Conservation (phyloP, 768 basidiomycete genomes). For the Suillus variegatus region DNA sequence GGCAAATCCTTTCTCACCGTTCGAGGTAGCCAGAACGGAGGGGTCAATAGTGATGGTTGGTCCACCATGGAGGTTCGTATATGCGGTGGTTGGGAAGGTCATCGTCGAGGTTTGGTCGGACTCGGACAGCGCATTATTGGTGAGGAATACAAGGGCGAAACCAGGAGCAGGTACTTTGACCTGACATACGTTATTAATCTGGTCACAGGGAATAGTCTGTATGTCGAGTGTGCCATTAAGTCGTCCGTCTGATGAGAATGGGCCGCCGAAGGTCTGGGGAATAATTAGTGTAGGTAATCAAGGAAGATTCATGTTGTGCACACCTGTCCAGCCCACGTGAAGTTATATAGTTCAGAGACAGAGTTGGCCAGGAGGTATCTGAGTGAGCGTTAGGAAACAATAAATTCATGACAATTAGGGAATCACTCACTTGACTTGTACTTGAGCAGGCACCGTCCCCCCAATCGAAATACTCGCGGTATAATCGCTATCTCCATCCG, state of each 20-base stretch:
- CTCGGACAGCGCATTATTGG: conserved; percentile 38
- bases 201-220: conserved; percentile 61
- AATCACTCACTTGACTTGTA: conserved; percentile 52
- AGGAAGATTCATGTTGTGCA: conserved; percentile 11
- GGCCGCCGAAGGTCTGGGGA: conserved; percentile 57
- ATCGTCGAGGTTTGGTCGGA: conserved; percentile 33
- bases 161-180: conserved; percentile 70
- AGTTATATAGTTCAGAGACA: conserved; percentile 61
- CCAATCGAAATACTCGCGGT: conserved; percentile 52
- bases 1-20: conserved; percentile 48
- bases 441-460: conserved; percentile 44
- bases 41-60: conserved; percentile 55
- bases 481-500: conserved; percentile 53
- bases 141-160: conserved; percentile 76
- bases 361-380: conserved; percentile 60
- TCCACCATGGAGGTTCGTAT: conserved; percentile 56
- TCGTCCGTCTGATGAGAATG: conserved; percentile 68
- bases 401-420: neutral
- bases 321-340: conserved; percentile 81
- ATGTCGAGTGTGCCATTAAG: conserved; percentile 56
- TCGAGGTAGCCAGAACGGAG: conserved; percentile 59
- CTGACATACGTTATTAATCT: conserved; percentile 50
- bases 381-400: neutral
- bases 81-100: conserved; percentile 60
- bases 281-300: neutral